Base-by-base conservation (phyloP, 2,329 filamentous ascomycete genomes). In the Diaporthe sp. region DNA sequence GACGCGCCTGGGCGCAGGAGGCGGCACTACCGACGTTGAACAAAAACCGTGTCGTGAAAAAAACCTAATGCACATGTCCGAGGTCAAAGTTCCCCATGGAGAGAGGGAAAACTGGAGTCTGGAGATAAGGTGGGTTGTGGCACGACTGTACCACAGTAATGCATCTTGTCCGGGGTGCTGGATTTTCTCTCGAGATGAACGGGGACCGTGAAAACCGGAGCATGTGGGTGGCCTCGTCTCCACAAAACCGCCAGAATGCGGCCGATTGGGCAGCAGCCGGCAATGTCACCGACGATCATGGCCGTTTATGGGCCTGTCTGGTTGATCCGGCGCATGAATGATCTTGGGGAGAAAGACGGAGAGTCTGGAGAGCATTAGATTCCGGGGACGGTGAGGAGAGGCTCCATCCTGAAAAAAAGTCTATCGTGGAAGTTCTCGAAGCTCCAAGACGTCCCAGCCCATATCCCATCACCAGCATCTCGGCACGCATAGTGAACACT, bases 81-180 rank as follows among this genome's bases (percentile, higher is more conserved):
- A 61, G 44, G 44, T 50, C 44, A 56, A 30, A 37, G 55, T 37
- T 39, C 72, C 72, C 68, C 72, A 22, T 71, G 68, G 72, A 74
- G 72, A 63, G 44, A 13, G n/a, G 25, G 47, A 65, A 51, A 55
- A 63, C 37, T 74, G 72, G 72, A 74, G 58, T 74, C 68, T 71
- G 72, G 68, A 71, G 72, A 59, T 65, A 50, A 50, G 42, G 68
- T 71, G 68, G 72, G 50, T 61, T 53, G 44, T 50, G 37, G 51
- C 42, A 30, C 47, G 71, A 59, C 63, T 37, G 30, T n/a, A n/a
- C n/a, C n/a, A n/a, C n/a, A n/a, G 30, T 10, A 66, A 51, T n/a
- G 44, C 30, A 32, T 32, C 13, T 32, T 30, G 58, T 56, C 47
- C 66, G 58, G 32, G 35, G 58, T 27, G n/a, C 37, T 51, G 44